A percentile compares a stretch with the other conserved stretches of the same genome.
Conservation (phyloP, 345 rosid genomes). For the Litchi chinensis region DNA sequence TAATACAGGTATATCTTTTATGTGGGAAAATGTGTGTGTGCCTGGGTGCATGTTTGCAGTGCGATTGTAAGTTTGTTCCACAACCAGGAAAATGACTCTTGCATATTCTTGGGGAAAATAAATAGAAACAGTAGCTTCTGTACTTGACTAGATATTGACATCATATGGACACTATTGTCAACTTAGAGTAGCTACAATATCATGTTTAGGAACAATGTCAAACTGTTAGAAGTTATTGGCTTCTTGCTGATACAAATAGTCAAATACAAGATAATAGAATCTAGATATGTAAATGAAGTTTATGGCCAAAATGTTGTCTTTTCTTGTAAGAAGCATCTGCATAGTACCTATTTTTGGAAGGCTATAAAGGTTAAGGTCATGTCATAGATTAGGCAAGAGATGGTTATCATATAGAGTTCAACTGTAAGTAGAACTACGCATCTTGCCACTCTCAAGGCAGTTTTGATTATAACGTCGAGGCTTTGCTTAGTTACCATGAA, state of each 20-base stretch:
- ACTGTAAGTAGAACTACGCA: not conserved
- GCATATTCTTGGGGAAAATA: constrained; percentile 11
- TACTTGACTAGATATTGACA: not conserved
- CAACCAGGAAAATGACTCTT: not conserved
- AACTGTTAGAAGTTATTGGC: not conserved
- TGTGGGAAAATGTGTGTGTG: not conserved
- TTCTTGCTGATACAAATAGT: not conserved
- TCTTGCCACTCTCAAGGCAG: not conserved
- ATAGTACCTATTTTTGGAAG: not conserved
- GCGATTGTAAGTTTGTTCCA: not conserved
- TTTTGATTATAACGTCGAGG: not conserved
- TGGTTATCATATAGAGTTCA: not conserved
- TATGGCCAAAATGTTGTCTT: not conserved
- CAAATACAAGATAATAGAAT: not conserved
- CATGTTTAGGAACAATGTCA: not conserved
- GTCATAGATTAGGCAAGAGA: not conserved
- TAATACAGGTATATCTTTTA: constrained; percentile 50
- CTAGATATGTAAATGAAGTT: not conserved
- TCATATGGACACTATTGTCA: not conserved
- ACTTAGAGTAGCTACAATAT: not conserved
- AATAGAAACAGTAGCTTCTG: not conserved
- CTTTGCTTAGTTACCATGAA: not conserved
- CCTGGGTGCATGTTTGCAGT: not conserved
- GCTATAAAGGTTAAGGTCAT: not conserved
- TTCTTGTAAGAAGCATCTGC: not conserved